Evolutionary conservation across 371 early-diverging fungal genomes (phyloP), one percentile per base, ranked within the genome.

Genomic region (Actinomucor elegans): DNA sequence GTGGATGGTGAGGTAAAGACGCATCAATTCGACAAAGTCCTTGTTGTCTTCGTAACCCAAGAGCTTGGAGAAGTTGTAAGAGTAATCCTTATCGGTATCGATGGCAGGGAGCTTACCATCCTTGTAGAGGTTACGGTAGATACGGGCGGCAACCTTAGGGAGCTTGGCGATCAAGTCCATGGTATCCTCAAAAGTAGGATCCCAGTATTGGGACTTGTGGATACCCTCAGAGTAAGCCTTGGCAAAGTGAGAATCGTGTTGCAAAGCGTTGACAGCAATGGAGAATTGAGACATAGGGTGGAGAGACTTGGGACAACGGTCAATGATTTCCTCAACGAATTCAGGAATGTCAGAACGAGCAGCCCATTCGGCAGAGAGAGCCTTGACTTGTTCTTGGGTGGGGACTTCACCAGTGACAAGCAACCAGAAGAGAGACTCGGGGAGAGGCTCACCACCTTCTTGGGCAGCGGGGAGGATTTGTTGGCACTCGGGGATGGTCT

Each of bases 231-330:
- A 83, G 85, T 98, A 98, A 10, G 94, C 97, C 88, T 94, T 93
- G 73, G 97, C 96, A 70, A 98, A 98, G 67, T 82, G 77, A 60
- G 88, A 88, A 59, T 97, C 97, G 75, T 93, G 90, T 78, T 98
- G 98, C 43, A 96, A 86, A 57, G 97, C 97, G 55, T 90, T 94
- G 73, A 98, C 87, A 36, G 99, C 99, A 53, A 97, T 76, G 41
- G 93, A 84, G 80, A 98, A 91, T 84, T 98, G 99, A 52, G 93
- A 90, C 99, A 98, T 98, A 65, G 99, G 98, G 87, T 98, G 99
- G 51, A 98, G 90, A 47, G 95, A 93, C 83, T 83, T 88, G 69
- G 99, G 99, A 88, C 96, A 96, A 55, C 91, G 85, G 81, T 98
- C 98, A 57, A 97, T 86, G 69, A 97, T 81, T 55, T 96, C 97